phyloP scores from a whole-genome alignment of 75 land plant species.

The Pinus taeda region DNA sequence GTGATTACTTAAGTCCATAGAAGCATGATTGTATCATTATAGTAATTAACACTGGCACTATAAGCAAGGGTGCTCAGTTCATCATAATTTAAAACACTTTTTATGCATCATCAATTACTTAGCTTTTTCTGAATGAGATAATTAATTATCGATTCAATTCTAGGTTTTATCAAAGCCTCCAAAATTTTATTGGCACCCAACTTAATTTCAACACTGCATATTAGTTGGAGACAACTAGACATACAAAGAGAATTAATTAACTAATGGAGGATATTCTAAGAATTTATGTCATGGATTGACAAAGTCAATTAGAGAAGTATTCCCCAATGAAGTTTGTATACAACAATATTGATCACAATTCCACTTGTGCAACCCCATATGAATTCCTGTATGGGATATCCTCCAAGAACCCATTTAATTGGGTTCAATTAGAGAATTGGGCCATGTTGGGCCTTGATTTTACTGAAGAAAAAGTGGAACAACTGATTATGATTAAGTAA shows the following conservation, averaged over 20 bases:
- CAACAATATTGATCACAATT: slow-evolving; percentile 9
- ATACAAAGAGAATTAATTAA: slow-evolving; percentile 16
- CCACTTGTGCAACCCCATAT: slow-evolving; percentile 8
- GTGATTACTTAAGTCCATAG: not conserved
- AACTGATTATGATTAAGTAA: not conserved
- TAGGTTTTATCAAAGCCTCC: slow-evolving; percentile 15
- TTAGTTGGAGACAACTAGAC: slow-evolving; percentile 12
- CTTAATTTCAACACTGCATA: slow-evolving; percentile 16
- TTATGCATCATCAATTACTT: not conserved
- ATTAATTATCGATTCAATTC: slow-evolving; percentile 17
- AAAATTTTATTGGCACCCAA: slow-evolving; percentile 14
- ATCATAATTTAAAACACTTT: not conserved
- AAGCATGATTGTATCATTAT: not conserved
- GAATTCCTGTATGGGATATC: not conserved
- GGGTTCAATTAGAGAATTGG: not conserved
- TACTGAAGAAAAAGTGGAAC: no score
- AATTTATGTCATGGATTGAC: no score
- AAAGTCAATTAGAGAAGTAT: not conserved
- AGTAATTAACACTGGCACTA: not conserved
- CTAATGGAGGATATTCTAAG: slow-evolving; percentile 28
- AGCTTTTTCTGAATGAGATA: slow-evolving; percentile 6
- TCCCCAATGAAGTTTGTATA: not conserved
- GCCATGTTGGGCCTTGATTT: not conserved
- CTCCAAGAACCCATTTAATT: not conserved
- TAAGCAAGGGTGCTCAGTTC: not conserved